Evolutionary conservation across 108 stramenopile genomes (phyloP), one percentile per base, ranked within the genome.

Genomic region (Cyclotella atomus): DNA sequence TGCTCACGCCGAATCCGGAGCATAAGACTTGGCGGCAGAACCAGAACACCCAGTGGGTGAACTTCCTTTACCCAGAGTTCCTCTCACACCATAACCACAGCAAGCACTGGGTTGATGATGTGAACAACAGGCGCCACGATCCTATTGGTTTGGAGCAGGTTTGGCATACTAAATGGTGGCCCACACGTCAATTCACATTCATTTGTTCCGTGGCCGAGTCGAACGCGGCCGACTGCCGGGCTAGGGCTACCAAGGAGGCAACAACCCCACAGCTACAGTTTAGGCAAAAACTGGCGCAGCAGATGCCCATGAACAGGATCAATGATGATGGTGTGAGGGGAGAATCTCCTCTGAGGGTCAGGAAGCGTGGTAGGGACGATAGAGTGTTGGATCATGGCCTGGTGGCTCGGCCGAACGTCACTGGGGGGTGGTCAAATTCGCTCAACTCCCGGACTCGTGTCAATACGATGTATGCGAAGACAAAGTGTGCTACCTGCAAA

Each of bases 91-190:
- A 74, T 30, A 57, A 55, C 9, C 4, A 50, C 10, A 16, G 27
- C 2, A 47, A 71, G 24, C 70, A 71, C 35, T 61, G 17, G 46
- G 70, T 61, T 1, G 41, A 71, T 35, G 70, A 57, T 28, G 25
- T 57, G 9, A 66, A 74, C 25, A 50, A 65, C 0, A 14, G 50
- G 32, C 46, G 63, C 19, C 73, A 74, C 53, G 53, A 29, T 57
- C 73, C 73, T 29, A 66, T 74, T 54, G 28, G 65, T 43, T 30
- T 74, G 23, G 47, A 65, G 16, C 29, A 52, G 2, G 24, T 17
- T 21, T 74, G 73, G 73, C 27, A n/a, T 2, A 65, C 73, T n/a
- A 65, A 74, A 29, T 65, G 47, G 47, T 74, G 63, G 63, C 64
- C 63, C 0, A 27, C 34, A 20, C 63, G 65, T 6, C 64, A 67